Evolutionary conservation across 2,329 filamentous ascomycete genomes (phyloP), one percentile per base, ranked within the genome.

Genomic region (Penicillium sp.): DNA sequence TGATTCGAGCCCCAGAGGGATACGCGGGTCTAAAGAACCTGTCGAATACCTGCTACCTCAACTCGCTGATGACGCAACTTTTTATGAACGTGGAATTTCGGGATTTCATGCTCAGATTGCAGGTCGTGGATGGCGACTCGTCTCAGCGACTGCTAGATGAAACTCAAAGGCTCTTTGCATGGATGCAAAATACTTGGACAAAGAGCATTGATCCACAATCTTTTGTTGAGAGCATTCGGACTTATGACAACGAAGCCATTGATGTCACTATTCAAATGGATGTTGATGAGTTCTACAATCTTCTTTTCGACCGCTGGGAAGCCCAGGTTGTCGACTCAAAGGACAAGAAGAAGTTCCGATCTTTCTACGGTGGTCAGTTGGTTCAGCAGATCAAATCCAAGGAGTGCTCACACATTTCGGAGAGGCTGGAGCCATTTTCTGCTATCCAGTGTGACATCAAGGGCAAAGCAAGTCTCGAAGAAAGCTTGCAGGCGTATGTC

Each of bases 361-460:
- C 87, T 0, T 95, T 98, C 68, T 99, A 95, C 69, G 92, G 93
- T 0, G 95, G 95, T 4, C 90, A 93, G 64, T 84, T 96, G 35
- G 90, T 98, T 27, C 93, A 96, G 62, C 95, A 99, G 75, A 90
- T 98, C 65, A 95, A 93, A 74, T 96, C 93, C 0, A 93, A 93
- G 68, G 92, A 97, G 73, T 99, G 95, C 67, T 81, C 90, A 50
- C 95, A 99, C 73, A 90, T 99, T 5, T 99, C 95, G 0, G 93
- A 97, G 71, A 84, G 90, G 16, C 82, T 91, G 2, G 95, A 99
- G 71, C 88, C 90, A 0, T 98, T 98, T 71, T 96, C 92, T 14
- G 93, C 93, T 5, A 92, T 99, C 54, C 93, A 96, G 66, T 96
- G 95, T 71, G 93, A 97, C 66, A 96, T 99, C 68, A 96, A 96